These are phyloP conservation scores for Yamadazyma scolyti DNA, from an alignment of 805 yeast species.

Conservation along the genomic window DNA sequence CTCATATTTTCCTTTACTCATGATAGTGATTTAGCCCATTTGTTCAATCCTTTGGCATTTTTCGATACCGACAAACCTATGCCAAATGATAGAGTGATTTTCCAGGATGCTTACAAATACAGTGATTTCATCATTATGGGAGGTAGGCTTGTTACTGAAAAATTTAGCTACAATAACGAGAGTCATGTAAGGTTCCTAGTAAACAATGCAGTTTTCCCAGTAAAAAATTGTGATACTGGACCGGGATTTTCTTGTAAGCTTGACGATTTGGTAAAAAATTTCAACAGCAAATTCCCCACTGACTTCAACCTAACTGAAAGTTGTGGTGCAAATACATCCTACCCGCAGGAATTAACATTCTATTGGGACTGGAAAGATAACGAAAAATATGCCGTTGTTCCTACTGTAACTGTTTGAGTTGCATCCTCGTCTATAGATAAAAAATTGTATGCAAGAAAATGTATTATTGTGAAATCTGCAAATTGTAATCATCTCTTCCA, in stretches of 20 bases:
- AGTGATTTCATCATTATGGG: conserved; percentile 33
- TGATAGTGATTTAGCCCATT: conserved; percentile 60
- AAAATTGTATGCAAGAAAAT: too few species aligned
- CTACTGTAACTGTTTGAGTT: too few species aligned
- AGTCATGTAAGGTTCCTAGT: conserved; percentile 32
- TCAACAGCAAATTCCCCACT: conserved; percentile 17
- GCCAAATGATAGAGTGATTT: conserved; percentile 43
- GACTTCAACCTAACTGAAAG: conserved; percentile 18
- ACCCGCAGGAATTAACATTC: conserved; percentile 25
- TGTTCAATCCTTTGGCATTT: conserved; percentile 60
- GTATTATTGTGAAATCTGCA: too few species aligned
- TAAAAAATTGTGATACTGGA: conserved; percentile 26
- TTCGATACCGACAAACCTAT: conserved; percentile 37
- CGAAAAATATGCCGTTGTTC: too few species aligned
- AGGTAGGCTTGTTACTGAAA: conserved; percentile 33
- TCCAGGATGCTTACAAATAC: conserved; percentile 42
- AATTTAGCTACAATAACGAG: conserved; percentile 22
- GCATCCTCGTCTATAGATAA: too few species aligned
- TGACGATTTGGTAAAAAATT: conserved; percentile 21
- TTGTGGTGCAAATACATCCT: conserved; percentile 18
- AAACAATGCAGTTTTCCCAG: conserved; percentile 36
- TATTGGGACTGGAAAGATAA: conserved; percentile 32
- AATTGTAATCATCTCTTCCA: too few species aligned
- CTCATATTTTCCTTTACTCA: conserved; percentile 70
- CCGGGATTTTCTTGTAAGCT: conserved; percentile 40